phyloP scores from a whole-genome alignment of 352 stramenopile genomes.

The Discostella stelligera region DNA sequence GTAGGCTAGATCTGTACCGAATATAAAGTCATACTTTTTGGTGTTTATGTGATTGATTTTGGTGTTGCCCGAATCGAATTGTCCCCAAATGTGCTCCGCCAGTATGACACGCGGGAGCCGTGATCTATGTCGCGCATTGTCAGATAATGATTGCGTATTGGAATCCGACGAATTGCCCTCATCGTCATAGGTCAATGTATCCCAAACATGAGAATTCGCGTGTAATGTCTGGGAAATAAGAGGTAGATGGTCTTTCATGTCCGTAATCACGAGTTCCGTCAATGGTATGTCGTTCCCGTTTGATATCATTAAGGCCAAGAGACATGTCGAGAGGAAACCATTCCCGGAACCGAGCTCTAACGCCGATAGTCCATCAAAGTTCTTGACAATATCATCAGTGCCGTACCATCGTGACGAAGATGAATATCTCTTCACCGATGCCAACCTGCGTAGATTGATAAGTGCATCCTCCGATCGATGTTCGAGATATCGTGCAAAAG shows the following conservation, averaged over 20 bases:
- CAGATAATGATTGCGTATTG: not conserved
- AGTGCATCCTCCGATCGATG: conserved; percentile 39
- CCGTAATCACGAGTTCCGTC: conserved; percentile 60
- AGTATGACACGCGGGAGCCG: conserved; percentile 23
- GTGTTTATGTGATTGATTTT: not conserved
- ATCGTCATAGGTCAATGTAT: conserved; percentile 12
- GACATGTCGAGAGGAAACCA: conserved; percentile 71
- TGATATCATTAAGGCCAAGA: conserved; percentile 43
- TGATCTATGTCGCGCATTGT: not conserved
- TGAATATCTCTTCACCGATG: conserved; percentile 16
- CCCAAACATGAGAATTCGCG: conserved; percentile 55
- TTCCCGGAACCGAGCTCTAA: conserved; percentile 78
- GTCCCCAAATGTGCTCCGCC: conserved; percentile 69
- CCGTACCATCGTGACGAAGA: not conserved
- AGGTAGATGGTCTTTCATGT: conserved; percentile 67
- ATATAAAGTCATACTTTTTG: conserved; percentile 79
- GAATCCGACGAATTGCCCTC: not conserved
- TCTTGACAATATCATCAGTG: not conserved
- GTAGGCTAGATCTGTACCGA: conserved; percentile 79
- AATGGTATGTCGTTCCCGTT: conserved; percentile 14
- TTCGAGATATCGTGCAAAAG: conserved; percentile 67
- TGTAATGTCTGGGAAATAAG: conserved; percentile 65
- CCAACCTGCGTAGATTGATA: conserved; percentile 22
- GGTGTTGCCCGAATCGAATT: conserved; percentile 18
- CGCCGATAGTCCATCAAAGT: conserved; percentile 30